Percentiles rank a stretch among this genome's conserved stretches.
phyloP scores from a whole-genome alignment of 441 rosid species.

The Pelargonium myrrhifolium region DNA sequence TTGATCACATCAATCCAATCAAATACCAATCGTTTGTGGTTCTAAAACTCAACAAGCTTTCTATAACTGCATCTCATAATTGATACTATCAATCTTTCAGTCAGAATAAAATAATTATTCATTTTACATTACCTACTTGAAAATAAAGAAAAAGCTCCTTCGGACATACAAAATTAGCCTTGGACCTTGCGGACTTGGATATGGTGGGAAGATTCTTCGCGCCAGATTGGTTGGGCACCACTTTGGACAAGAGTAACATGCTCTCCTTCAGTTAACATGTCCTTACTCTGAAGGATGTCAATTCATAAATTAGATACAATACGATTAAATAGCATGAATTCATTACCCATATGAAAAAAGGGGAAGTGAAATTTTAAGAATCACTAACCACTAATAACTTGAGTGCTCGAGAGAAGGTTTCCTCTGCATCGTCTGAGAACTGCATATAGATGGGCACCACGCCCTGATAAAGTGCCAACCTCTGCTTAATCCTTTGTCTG shows the following conservation, averaged over 20 bases:
- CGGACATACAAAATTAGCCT: conserved; percentile 28
- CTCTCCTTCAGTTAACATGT: conserved; percentile 56
- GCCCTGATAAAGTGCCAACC: conserved; percentile 79
- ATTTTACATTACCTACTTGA: conserved; percentile 1
- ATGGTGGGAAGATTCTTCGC: conserved; percentile 79
- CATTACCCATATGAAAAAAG: background rate
- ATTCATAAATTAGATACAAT: conserved; percentile 1
- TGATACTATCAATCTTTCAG: conserved; percentile 9
- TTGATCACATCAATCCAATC: background rate
- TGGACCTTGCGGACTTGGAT: conserved; percentile 80
- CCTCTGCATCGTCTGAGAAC: conserved; percentile 82
- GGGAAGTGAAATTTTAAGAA: background rate
- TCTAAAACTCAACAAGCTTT: conserved; percentile 9
- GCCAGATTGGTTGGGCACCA: conserved; percentile 92
- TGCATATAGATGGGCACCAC: conserved; percentile 76
- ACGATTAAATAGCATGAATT: background rate
- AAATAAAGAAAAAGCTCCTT: conserved; percentile 7
- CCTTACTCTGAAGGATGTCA: conserved; percentile 42
- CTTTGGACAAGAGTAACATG: conserved; percentile 83
- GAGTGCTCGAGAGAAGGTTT: conserved; percentile 71
- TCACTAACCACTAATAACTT: conserved; percentile 50
- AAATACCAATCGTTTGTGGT: background rate
- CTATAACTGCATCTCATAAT: background rate
- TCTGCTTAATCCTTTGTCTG: conserved; percentile 85
- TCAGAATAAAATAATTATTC: background rate